Evolutionary conservation across 441 rosid genomes (phyloP).

Genomic region (Adansonia madagascariensis): DNA sequence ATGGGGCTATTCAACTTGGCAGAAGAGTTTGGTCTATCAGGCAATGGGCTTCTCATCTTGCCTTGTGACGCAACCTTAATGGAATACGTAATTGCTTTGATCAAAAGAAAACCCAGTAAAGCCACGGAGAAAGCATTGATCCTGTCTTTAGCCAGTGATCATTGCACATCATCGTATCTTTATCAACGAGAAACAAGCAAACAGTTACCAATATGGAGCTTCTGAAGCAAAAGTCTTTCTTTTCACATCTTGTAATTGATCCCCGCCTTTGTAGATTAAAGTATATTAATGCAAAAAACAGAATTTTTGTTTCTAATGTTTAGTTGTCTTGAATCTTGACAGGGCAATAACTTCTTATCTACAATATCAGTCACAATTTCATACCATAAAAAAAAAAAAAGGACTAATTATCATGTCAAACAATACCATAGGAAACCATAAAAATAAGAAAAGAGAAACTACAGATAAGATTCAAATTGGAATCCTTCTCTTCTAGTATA

Average conservation of each 20-base stretch:
- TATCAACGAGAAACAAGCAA: slow-evolving; percentile 16
- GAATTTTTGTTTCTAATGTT: not conserved
- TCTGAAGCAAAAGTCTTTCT: not conserved
- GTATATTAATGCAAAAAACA: not conserved
- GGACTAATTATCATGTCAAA: not conserved
- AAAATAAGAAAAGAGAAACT: too few relatives aligned
- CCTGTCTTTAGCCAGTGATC: slow-evolving; percentile 21
- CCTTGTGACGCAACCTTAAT: slow-evolving; percentile 46
- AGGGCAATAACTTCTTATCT: not conserved
- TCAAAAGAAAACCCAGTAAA: slow-evolving; percentile 25
- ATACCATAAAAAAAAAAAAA: not conserved
- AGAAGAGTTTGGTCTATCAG: slow-evolving; percentile 38
- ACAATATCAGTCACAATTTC: not conserved
- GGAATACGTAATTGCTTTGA: slow-evolving; percentile 34
- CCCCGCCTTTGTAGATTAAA: slow-evolving; percentile 21
- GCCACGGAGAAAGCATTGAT: slow-evolving; percentile 37
- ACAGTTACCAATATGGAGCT: slow-evolving; percentile 9
- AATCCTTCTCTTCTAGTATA: not conserved
- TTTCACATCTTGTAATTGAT: not conserved
- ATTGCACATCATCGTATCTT: slow-evolving; percentile 5
- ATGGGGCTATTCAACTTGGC: slow-evolving; percentile 32
- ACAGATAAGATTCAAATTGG: not conserved
- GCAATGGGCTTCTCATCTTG: slow-evolving; percentile 42
- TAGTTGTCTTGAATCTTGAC: not conserved
- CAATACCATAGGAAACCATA: not conserved